Percentiles rank a stretch among this genome's conserved stretches.
Conservation (phyloP, 2,329 filamentous ascomycete species). For the Aspergillus ustus region DNA sequence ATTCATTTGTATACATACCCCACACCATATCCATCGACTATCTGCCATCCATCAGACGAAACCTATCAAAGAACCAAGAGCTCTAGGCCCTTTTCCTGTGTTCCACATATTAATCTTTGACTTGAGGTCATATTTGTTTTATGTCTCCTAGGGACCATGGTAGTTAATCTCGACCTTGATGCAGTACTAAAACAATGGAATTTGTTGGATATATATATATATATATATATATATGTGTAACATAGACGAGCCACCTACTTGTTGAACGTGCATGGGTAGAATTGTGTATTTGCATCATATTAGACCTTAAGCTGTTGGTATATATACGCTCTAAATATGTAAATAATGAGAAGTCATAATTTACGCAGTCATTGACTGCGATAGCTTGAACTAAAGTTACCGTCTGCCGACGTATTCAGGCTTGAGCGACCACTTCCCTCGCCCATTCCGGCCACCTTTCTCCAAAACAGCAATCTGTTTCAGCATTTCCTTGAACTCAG, state of each 20-base stretch:
- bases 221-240: too few species aligned
- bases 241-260: too few species aligned
- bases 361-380: neutral
- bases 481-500: slow-evolving; percentile 82
- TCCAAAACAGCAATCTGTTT: slow-evolving; percentile 75
- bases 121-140: neutral
- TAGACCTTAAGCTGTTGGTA: neutral
- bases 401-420: slow-evolving; percentile 53
- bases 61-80: neutral
- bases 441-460: slow-evolving; percentile 51
- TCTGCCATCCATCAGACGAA: neutral
- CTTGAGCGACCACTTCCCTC: slow-evolving; percentile 64
- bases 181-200: too few species aligned
- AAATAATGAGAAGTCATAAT: neutral
- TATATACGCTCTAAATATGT: neutral
- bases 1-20: slow-evolving; percentile 2
- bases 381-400: neutral
- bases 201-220: too few species aligned
- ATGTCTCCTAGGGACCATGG: too few species aligned
- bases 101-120: neutral
- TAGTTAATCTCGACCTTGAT: too few species aligned
- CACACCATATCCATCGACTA: slow-evolving; percentile 4
- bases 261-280: neutral
- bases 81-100: neutral
- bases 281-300: neutral